Evolutionary conservation across 108 stramenopile species (phyloP), one percentile per base, ranked within the genome.

Genomic region (Nannochloropsis oceanica): DNA sequence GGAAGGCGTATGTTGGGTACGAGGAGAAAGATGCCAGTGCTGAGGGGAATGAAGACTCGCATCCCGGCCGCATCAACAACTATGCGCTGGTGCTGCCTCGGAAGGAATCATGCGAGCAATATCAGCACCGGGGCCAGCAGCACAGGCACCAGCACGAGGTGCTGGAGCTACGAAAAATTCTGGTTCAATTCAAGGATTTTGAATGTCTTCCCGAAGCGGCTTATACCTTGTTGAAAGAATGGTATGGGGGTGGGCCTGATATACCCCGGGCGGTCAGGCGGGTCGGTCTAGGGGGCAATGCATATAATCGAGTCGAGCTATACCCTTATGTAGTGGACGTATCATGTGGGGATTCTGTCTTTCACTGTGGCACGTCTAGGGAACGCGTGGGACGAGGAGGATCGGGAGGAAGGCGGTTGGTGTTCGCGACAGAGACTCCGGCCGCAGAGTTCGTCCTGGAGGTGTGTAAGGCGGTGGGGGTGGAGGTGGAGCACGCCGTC

Each of bases 231-330:
- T 80, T 87, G 80, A 44, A 87, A 42, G 81, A 26, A 11, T 87
- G 84, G 84, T 87, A 87, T 46, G 83, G 84, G 0, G 87, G 86
- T 11, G 86, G 86, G 43, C 86, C 87, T 20, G 59, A 50, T 44
- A 81, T 81, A 42, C 79, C 84, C 43, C 80, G 84, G 80, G 50
- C 79, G 11, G 27, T 20, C 42, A 82, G 27, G 42, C 3, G 18
- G 13, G 42, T 27, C 34, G 59, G 59, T 9, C 59, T 18, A 7
- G 59, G 59, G 5, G 18, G 22, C 59, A n/a, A n/a, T n/a, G 59
- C 59, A 7, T 18, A 73, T 18, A 73, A 81, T 26, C 80, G 80
- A 26, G 26, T 26, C 20, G 26, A 25, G 25, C 14, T 26, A 11
- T 25, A 26, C 26, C 26, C 26, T 26, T 81, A 11, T 14, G 26